These are phyloP conservation scores for Phytophthora foliorum DNA, from an alignment of 352 stramenopile genomes.

Conservation along the genomic window DNA sequence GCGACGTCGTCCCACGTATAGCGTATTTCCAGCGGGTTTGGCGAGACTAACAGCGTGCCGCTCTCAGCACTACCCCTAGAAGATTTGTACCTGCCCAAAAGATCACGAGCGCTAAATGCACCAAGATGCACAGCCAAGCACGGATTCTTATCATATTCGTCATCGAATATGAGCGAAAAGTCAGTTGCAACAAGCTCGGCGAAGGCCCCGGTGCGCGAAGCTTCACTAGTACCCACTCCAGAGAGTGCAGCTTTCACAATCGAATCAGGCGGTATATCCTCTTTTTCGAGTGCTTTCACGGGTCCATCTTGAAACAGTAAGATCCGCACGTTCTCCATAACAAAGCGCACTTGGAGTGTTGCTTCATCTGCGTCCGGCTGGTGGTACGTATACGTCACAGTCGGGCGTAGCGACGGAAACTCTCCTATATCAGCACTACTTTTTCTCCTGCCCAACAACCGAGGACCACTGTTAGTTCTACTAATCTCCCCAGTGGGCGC, in stretches of 20 bases:
- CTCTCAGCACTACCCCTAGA: conserved; percentile 9
- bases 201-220: conserved; percentile 20
- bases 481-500: conserved; percentile 6
- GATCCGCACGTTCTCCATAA: conserved; percentile 65
- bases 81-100: conserved; percentile 36
- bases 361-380: conserved; percentile 72
- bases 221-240: neutral
- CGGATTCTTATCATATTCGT: conserved; percentile 57
- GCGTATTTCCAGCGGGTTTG: conserved; percentile 47
- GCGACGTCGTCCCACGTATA: conserved; percentile 73
- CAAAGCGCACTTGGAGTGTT: conserved; percentile 71
- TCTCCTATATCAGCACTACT: conserved; percentile 27
- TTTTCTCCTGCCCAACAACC: conserved; percentile 3
- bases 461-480: conserved; percentile 8
- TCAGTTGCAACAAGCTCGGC: conserved; percentile 42
- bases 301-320: conserved; percentile 50
- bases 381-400: conserved; percentile 77
- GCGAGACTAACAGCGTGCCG: conserved; percentile 52
- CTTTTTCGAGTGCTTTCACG: neutral
- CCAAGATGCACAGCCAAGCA: conserved; percentile 51
- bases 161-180: conserved; percentile 47
- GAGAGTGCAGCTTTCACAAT: conserved; percentile 23
- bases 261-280: conserved; percentile 12
- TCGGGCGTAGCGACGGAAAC: conserved; percentile 56
- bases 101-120: conserved; percentile 51